Evolutionary conservation across 1,284 basidiomycete species (phyloP), one percentile per base, ranked within the genome.

Genomic region (Naganishia sp.): DNA sequence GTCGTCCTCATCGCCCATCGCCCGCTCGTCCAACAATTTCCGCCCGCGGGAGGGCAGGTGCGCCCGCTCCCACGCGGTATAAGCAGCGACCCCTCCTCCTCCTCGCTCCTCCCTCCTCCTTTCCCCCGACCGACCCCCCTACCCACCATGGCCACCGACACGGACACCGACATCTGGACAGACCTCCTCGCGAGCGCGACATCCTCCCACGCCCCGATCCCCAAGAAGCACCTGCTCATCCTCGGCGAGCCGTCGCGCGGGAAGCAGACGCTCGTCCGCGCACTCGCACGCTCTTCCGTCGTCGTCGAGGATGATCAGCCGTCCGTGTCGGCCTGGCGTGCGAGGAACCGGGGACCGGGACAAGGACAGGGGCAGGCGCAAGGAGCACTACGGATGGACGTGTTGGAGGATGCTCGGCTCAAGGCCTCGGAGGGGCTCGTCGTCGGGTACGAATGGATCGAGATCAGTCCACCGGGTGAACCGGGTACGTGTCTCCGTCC

Each of bases 371-470:
- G 28, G 21, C 21, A 21, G 21, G 21, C 21, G 21, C 21, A 36
- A 13, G 36, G 36, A 9, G 10, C 61, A 9, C 36, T 63, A 16
- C 43, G 39, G n/a, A 28, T 63, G n/a, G 60, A 63, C 18, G 45
- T 67, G 6, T 31, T 67, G 36, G 48, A 54, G 1, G 66, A 67
- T 25, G 13, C 44, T 33, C 25, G 66, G 44, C 33, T 67, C 25
- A 57, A 56, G 42, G 9, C 6, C 3, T 56, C 66, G 18, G 66
- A 67, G 39, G 66, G 66, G 6, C 13, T 63, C 77, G 89, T 91
- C 0, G 79, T 94, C 66, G 91, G 91, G 42, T 95, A 93, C 74
- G 88, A 93, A 72, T 92, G 90, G 83, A 84, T 90, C 13, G 88
- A 93, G 75, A 85, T 93, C 45, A 83, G 86, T 65, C 91, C 93